Evolutionary conservation across 1,284 basidiomycete species (phyloP).

Genomic region (Earliella scabrosa): DNA sequence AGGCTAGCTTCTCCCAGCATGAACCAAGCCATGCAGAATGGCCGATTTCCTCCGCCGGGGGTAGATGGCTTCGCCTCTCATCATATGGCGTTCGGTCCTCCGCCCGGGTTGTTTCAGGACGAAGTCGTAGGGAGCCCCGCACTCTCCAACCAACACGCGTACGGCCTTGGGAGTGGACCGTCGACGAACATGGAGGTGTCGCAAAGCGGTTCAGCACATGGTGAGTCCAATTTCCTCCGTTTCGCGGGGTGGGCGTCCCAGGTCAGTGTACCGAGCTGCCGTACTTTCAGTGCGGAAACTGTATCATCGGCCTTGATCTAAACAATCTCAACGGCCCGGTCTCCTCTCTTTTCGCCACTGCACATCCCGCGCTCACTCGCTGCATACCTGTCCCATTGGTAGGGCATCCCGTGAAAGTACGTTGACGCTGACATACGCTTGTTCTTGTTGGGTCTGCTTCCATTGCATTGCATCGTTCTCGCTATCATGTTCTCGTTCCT

Average conservation of each 20-base stretch:
- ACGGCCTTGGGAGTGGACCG: slow-evolving; percentile 24
- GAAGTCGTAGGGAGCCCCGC: slow-evolving; percentile 36
- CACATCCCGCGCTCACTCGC: slow-evolving; percentile 34
- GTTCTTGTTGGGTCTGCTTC: slow-evolving; percentile 29
- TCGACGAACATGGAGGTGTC: slow-evolving; percentile 33
- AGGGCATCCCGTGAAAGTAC: slow-evolving; percentile 32
- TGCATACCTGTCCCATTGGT: slow-evolving; percentile 34
- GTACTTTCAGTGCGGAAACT: slow-evolving; percentile 84
- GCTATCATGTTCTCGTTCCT: neutral
- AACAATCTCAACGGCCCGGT: slow-evolving; percentile 38
- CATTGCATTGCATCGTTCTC: slow-evolving; percentile 9
- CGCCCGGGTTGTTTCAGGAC: slow-evolving; percentile 60
- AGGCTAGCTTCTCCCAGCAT: slow-evolving; percentile 52
- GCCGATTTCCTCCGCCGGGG: slow-evolving; percentile 27
- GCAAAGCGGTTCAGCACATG: slow-evolving; percentile 50
- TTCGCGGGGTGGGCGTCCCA: slow-evolving; percentile 70
- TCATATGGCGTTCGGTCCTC: slow-evolving; percentile 57
- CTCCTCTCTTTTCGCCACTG: slow-evolving; percentile 30
- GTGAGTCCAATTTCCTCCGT: slow-evolving; percentile 63
- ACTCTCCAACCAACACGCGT: slow-evolving; percentile 24
- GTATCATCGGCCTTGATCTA: slow-evolving; percentile 64
- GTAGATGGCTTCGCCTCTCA: slow-evolving; percentile 28
- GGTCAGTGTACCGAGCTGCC: slow-evolving; percentile 78
- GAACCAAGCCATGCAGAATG: slow-evolving; percentile 28
- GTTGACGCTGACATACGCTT: slow-evolving; percentile 40